Percentiles rank a stretch among this genome's conserved stretches.
Evolutionary conservation across 129 eudicot genomes (phyloP).

Genomic region (Erigeron canadensis): DNA sequence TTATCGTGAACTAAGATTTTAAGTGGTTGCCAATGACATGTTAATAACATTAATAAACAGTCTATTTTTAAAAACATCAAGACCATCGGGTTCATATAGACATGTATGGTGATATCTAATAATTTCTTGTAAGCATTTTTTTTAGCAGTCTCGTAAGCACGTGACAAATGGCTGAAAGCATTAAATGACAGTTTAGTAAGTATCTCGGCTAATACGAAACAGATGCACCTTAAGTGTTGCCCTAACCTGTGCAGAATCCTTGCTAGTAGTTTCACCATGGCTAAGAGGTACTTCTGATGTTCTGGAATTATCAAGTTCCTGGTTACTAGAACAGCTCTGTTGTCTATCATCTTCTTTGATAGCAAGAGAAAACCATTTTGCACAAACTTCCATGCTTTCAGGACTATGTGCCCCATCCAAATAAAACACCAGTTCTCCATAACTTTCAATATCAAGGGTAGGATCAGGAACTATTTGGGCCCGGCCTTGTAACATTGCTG

Average conservation of each 20-base stretch:
- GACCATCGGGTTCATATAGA: background rate
- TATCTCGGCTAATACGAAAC: background rate
- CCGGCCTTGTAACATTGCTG: constrained; percentile 85
- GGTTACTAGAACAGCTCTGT: constrained; percentile 10
- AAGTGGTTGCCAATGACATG: too few relatives aligned
- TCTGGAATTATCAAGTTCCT: constrained; percentile 21
- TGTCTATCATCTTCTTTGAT: constrained; percentile 53
- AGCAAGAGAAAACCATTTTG: constrained; percentile 73
- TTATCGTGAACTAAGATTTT: too few relatives aligned
- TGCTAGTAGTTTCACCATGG: constrained; percentile 32
- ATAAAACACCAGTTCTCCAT: constrained; percentile 71
- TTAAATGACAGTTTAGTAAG: background rate
- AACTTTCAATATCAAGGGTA: constrained; percentile 49
- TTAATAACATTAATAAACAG: too few relatives aligned
- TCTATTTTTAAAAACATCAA: background rate
- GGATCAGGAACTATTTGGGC: constrained; percentile 80
- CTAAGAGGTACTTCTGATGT: constrained; percentile 35
- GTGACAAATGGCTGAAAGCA: background rate
- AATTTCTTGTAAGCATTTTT: background rate
- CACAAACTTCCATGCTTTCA: constrained; percentile 98
- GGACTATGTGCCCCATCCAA: constrained; percentile 99
- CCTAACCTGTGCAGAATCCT: constrained; percentile 69
- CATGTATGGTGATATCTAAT: background rate
- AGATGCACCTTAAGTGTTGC: background rate
- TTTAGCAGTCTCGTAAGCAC: background rate